Conservation (phyloP, 2,329 filamentous ascomycete species). For the Verticillium tricorpus region DNA sequence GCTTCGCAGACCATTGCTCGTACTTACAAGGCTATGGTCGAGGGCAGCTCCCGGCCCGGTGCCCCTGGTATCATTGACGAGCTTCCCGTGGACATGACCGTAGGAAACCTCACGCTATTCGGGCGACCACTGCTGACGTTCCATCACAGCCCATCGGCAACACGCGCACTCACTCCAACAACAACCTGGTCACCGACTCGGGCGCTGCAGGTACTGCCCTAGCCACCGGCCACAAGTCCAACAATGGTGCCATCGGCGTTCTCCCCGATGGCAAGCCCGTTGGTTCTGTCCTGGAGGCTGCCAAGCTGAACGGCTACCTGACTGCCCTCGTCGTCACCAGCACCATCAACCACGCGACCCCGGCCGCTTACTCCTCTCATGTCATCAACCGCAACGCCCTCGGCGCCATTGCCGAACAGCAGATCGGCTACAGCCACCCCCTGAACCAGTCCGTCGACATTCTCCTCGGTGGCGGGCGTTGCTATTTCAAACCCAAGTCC, state of each 20-base stretch:
- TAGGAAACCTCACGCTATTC: background rate
- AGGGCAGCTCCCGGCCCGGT: slow-evolving; percentile 4
- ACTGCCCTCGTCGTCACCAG: slow-evolving; percentile 32
- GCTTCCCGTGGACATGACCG: background rate
- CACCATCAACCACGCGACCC: slow-evolving; percentile 28
- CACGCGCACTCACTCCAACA: slow-evolving; percentile 16
- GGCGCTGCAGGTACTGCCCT: slow-evolving; percentile 31
- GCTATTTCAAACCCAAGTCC: slow-evolving; percentile 30
- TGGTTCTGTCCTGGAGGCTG: slow-evolving; percentile 31
- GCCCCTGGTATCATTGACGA: background rate
- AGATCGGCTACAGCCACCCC: slow-evolving; percentile 27
- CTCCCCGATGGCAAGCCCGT: slow-evolving; percentile 23
- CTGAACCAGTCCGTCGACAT: slow-evolving; percentile 29
- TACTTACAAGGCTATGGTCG: slow-evolving; percentile 7
- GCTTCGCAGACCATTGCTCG: slow-evolving; percentile 9
- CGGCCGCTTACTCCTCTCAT: slow-evolving; percentile 24
- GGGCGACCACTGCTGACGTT: background rate
- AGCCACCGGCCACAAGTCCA: slow-evolving; percentile 30
- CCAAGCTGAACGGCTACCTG: slow-evolving; percentile 27
- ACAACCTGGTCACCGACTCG: slow-evolving; percentile 32
- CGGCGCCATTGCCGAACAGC: slow-evolving; percentile 28
- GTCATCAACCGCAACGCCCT: slow-evolving; percentile 23
- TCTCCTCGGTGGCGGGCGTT: slow-evolving; percentile 30
- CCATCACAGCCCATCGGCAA: slow-evolving; percentile 8
- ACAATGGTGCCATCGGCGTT: slow-evolving; percentile 29